Percentiles rank a stretch among this genome's conserved stretches.
Conservation (phyloP, 129 eudicot genomes). For the Heracleum sosnowskyi region DNA sequence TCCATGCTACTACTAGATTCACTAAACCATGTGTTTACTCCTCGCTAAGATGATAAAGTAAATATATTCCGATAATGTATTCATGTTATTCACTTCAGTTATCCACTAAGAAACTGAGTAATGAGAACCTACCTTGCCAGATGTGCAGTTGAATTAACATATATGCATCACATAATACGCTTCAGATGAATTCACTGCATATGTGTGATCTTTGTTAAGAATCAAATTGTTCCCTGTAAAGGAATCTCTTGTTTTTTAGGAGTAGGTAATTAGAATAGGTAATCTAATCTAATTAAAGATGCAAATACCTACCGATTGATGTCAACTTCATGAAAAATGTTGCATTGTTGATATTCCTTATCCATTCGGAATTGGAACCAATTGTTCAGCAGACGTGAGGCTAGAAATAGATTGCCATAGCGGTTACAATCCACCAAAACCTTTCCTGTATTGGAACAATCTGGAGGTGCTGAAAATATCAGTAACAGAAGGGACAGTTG, state of each 20-base stretch:
- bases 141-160: no score
- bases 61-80: background rate
- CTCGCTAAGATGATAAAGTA: background rate
- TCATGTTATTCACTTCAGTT: background rate
- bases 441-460: background rate
- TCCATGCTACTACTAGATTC: background rate
- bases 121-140: background rate
- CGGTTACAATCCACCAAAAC: background rate
- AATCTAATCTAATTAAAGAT: background rate
- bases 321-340: no score
- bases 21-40: background rate
- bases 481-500: background rate
- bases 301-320: no score
- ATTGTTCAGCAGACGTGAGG: background rate
- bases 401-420: background rate
- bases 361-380: background rate
- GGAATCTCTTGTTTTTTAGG: background rate
- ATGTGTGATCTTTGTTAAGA: background rate
- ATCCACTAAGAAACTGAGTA: background rate
- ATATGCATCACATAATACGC: no score
- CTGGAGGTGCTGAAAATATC: slow-evolving; percentile 6
- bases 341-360: no score
- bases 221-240: background rate
- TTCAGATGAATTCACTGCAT: no score
- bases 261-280: background rate